Base-by-base conservation (phyloP, 352 stramenopile species). In the Blastocystis hominis region DNA sequence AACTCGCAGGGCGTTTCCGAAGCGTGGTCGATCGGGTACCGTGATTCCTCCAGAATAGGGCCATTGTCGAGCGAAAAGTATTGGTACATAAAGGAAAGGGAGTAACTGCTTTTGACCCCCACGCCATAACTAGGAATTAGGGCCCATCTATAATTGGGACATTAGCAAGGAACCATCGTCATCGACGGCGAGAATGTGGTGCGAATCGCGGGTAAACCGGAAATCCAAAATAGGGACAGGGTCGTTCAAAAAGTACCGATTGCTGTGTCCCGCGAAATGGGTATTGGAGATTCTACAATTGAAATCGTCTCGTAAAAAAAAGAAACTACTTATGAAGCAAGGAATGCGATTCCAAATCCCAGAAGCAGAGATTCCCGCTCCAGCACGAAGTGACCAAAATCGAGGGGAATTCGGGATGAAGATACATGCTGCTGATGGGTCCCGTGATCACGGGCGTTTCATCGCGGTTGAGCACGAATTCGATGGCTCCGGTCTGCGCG, bases 161-260 rank as follows among this genome's bases (percentile, higher is more conserved):
- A 84, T 40, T 10, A 47, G 20, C 3, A 84, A 0, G 10, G 20
- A 53, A 53, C 72, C 72, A 30, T 84, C 72, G 36, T 84, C 72
- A 46, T 84, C 72, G 0, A 84, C 72, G 2, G 47, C 72, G 9
- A 56, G n/a, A 13, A 84, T 53, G 2, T 36, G 46, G n/a, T 61
- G 17, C 2, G 24, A 2, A 40, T 84, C 46, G 36, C 40, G 15
- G 4, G 24, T 34, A 46, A 84, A 46, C 5, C 55, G 50, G 5
- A 61, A 84, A n/a, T 84, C 72, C 10, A 84, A 6, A 24, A 84
- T 61, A 24, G 72, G 72, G 46, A 84, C 53, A 5, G 55, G n/a
- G 24, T 84, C 72, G n/a, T 68, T 68, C 30, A 84, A 42, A 34
- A 84, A 84, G 44, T 84, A 84, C 1, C 72, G 72, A 46, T 84